Conservation (phyloP, 805 yeast genomes). For the Metschnikowia dekortorum region DNA sequence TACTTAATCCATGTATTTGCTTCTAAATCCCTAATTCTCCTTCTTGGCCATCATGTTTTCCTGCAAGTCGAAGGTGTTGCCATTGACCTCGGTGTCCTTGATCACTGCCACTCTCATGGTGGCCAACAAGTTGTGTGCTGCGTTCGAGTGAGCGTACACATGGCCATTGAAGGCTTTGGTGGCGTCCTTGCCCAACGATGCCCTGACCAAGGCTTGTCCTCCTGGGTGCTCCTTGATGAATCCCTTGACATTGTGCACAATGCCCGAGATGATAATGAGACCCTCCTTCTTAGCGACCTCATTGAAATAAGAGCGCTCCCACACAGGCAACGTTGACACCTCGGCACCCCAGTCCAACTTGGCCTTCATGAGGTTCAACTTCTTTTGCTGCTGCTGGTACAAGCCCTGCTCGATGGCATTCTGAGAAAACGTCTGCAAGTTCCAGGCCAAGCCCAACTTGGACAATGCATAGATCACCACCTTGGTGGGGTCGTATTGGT, state of each 20-base stretch:
- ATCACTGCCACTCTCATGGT: constrained; percentile 80
- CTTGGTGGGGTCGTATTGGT: constrained; percentile 84
- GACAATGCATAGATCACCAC: constrained; percentile 54
- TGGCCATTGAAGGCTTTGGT: constrained; percentile 83
- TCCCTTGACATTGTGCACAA: constrained; percentile 68
- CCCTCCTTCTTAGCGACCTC: constrained; percentile 51
- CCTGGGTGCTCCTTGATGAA: constrained; percentile 81
- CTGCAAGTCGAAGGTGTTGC: constrained; percentile 51
- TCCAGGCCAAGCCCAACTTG: constrained; percentile 64
- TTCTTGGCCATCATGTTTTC: constrained; percentile 39
- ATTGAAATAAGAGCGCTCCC: constrained; percentile 63
- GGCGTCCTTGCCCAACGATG: constrained; percentile 77
- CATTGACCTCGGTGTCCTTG: constrained; percentile 57
- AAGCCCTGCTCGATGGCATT: constrained; percentile 80
- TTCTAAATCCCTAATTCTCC: constrained; percentile 15
- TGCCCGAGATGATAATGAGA: constrained; percentile 68
- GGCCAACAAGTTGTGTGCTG: constrained; percentile 79
- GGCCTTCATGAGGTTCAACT: constrained; percentile 58
- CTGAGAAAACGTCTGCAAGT: constrained; percentile 71
- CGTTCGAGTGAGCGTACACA: constrained; percentile 80
- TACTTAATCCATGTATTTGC: neutral
- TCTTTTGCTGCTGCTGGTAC: constrained; percentile 80
- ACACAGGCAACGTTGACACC: constrained; percentile 61
- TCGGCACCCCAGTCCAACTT: constrained; percentile 74
- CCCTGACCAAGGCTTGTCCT: constrained; percentile 67